These are phyloP conservation scores for Beauveria brongniartii DNA, from an alignment of 2,329 filamentous ascomycete species.

Conservation along the genomic window DNA sequence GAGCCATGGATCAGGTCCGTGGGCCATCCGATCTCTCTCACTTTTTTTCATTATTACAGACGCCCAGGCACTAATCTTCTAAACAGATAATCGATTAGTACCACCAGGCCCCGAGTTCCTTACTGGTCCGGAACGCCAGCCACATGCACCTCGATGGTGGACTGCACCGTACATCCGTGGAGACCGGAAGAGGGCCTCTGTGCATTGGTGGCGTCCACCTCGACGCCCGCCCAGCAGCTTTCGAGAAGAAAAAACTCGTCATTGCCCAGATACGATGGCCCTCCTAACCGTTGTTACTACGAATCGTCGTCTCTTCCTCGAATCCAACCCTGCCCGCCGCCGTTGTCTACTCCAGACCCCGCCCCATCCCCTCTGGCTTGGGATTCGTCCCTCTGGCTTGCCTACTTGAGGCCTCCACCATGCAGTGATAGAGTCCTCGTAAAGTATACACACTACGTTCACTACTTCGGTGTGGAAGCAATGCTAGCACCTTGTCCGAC, in stretches of 20 bases:
- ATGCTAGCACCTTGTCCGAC: neutral
- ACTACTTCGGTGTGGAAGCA: neutral
- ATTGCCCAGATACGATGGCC: neutral
- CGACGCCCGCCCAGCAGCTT: neutral
- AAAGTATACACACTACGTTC: neutral
- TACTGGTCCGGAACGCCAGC: neutral
- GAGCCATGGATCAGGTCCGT: slow-evolving; percentile 9
- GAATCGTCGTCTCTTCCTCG: neutral
- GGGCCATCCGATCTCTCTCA: slow-evolving; percentile 2
- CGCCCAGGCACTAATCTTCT: neutral
- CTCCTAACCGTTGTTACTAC: neutral
- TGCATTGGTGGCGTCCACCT: slow-evolving; percentile 1
- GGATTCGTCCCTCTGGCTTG: neutral
- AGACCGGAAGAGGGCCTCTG: neutral
- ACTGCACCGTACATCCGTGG: slow-evolving; percentile 3
- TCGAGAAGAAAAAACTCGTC: neutral
- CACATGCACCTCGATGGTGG: neutral
- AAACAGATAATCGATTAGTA: neutral
- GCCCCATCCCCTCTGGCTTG: neutral
- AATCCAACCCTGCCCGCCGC: neutral
- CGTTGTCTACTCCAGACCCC: neutral
- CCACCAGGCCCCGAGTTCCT: neutral
- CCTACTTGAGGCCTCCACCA: neutral
- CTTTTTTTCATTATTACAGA: neutral
- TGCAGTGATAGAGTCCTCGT: too few relatives aligned